These are phyloP conservation scores for Goffeauzyma gilvescens DNA, from an alignment of 768 basidiomycete genomes.

Conservation along the genomic window DNA sequence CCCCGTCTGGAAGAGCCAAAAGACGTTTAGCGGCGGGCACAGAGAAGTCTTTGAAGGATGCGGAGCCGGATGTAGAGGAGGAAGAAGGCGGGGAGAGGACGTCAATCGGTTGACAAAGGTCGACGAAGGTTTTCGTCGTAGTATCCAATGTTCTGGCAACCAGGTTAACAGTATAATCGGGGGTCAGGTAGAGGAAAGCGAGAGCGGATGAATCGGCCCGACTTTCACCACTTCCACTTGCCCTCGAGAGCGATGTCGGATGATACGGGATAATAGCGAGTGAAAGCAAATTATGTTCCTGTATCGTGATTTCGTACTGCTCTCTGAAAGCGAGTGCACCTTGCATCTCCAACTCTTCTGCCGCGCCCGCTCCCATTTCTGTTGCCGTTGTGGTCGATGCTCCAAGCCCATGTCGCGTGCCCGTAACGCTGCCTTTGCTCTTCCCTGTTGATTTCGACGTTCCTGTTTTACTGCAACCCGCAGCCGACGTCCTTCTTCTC, in stretches of 20 bases:
- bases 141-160: slow-evolving; percentile 15
- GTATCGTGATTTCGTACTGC: slow-evolving; percentile 12
- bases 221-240: too few species aligned
- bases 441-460: slow-evolving; percentile 20
- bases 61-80: slow-evolving; percentile 9
- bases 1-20: slow-evolving; percentile 15
- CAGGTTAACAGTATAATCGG: slow-evolving; percentile 16
- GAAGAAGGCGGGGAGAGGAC: slow-evolving; percentile 14
- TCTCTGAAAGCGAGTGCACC: slow-evolving; percentile 8
- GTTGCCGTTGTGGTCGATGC: too few species aligned
- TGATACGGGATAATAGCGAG: slow-evolving; percentile 21
- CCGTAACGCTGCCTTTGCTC: slow-evolving; percentile 18
- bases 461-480: not conserved
- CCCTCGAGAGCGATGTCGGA: slow-evolving; percentile 5
- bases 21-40: slow-evolving; percentile 24
- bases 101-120: slow-evolving; percentile 16
- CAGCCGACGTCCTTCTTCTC: not conserved
- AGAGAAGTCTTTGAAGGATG: slow-evolving; percentile 21
- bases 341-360: slow-evolving; percentile 14
- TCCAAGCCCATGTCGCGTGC: too few species aligned
- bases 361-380: slow-evolving; percentile 25
- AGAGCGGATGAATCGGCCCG: too few species aligned
- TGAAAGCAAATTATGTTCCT: slow-evolving; percentile 27
- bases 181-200: slow-evolving; percentile 21
- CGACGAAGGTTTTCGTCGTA: slow-evolving; percentile 16